Conservation (phyloP, 2,329 filamentous ascomycete species). For the Penicillium griseofulvum region DNA sequence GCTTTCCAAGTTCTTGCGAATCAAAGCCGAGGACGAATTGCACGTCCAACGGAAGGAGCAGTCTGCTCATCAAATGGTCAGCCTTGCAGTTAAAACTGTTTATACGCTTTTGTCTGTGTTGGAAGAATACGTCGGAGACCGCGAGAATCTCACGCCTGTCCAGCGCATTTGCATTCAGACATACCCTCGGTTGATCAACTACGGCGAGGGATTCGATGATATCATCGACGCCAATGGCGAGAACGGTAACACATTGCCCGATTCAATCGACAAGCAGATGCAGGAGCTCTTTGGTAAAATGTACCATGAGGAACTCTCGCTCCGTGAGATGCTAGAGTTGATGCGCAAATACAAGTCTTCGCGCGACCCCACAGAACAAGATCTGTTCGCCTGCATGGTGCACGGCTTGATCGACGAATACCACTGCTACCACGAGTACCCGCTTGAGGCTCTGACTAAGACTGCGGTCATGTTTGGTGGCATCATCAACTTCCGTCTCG, state of each 20-base stretch:
- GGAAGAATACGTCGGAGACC: slow-evolving; percentile 60
- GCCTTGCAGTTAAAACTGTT: slow-evolving; percentile 81
- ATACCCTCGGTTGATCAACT: slow-evolving; percentile 94
- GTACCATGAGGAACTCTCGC: slow-evolving; percentile 88
- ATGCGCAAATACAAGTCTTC: slow-evolving; percentile 88
- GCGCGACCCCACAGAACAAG: slow-evolving; percentile 77
- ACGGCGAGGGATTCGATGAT: slow-evolving; percentile 86
- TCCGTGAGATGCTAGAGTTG: slow-evolving; percentile 79
- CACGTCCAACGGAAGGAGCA: slow-evolving; percentile 69
- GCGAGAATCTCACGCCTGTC: slow-evolving; percentile 71
- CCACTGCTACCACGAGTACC: slow-evolving; percentile 90
- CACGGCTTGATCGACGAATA: slow-evolving; percentile 97
- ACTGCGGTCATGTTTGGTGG: slow-evolving; percentile 96
- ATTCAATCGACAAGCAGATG: slow-evolving; percentile 83
- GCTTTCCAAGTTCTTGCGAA: slow-evolving; percentile 75
- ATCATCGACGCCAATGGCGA: slow-evolving; percentile 83
- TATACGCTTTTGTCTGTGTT: slow-evolving; percentile 76
- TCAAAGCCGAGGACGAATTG: slow-evolving; percentile 80
- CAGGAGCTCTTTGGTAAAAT: slow-evolving; percentile 97
- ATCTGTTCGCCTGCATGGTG: slow-evolving; percentile 98
- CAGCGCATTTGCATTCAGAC: slow-evolving; percentile 87
- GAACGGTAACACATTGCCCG: slow-evolving; percentile 75
- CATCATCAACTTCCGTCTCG: slow-evolving; percentile 89
- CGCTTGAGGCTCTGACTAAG: slow-evolving; percentile 89
- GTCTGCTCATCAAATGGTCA: slow-evolving; percentile 64